Conservation (phyloP, 73 alveolate genomes). For the Tetrahymena thermophila region DNA sequence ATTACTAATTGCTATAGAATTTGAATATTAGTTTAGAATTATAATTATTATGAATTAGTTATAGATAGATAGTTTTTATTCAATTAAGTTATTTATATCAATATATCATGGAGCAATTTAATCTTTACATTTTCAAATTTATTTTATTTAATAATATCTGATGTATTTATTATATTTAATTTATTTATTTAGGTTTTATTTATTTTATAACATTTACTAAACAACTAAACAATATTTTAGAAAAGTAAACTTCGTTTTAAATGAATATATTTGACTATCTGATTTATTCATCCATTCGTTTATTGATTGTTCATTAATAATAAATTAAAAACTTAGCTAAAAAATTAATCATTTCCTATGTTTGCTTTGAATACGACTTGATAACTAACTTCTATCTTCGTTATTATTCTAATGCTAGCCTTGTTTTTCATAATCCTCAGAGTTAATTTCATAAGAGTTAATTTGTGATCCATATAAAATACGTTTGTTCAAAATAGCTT, state of each 20-base stretch:
- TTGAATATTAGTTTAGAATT: neutral
- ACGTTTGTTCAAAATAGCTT: neutral
- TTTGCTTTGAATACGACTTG: neutral
- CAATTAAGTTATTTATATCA: neutral
- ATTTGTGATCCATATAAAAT: neutral
- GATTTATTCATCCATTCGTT: too few relatives aligned
- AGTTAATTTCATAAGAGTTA: neutral
- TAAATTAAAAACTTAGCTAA: neutral
- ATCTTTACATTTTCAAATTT: neutral
- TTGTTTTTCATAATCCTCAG: neutral
- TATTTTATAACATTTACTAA: neutral
- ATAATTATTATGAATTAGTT: too few relatives aligned
- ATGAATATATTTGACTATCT: neutral
- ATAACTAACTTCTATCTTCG: neutral
- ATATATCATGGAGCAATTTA: neutral
- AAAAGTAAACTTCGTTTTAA: neutral
- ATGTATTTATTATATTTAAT: neutral
- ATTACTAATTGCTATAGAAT: neutral
- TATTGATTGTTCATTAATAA: too few relatives aligned
- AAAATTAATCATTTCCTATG: neutral
- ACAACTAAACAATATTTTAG: neutral
- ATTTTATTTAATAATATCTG: too few relatives aligned
- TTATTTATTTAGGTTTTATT: too few relatives aligned
- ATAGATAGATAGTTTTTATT: neutral
- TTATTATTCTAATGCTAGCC: neutral